Evolutionary conservation across 2,329 filamentous ascomycete species (phyloP), one percentile per base, ranked within the genome.

Genomic region (Fusarium foetens): DNA sequence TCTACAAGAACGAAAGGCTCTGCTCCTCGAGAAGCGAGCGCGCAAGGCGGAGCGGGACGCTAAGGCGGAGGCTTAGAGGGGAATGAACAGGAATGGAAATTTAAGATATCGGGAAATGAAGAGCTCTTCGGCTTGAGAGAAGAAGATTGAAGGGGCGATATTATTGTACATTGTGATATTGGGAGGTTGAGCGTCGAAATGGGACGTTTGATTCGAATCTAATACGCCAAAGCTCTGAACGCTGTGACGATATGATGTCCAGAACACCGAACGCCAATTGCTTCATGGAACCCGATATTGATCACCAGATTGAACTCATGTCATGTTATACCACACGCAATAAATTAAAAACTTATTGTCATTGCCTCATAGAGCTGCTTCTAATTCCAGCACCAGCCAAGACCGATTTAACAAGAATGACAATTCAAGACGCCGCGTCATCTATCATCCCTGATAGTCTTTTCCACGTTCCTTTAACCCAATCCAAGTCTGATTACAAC

Each of bases 1-100:
- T 71, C 86, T 99, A 66, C 86, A 87, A 74, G 92, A 95, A 80
- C 91, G 95, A 80, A 95, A 94, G 86, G 88, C 93, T 75, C 83
- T 87, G 62, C 87, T 99, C 74, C 85, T 98, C 65, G 95, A 97
- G 86, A 98, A 98, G 91, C 88, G 96, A 81, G 91, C 91, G 81
- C 88, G 94, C 83, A 91, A 83, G 79, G 83, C 81, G 36, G 77
- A 81, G 78, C 76, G 83, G 81, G 77, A 83, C 63, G 80, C 76
- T 9, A 70, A 67, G 60, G 53, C 71, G 33, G 78, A 79, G 67
- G 79, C 79, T 59, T 75, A 63, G 66, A 61, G 43, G 17, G 43
- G 69, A 31, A 27, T 23, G 27, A 45, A 62, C 9, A 13, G 39
- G 25, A 58, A 58, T 46, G 59, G 42, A 51, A 61, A 70, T 57